Conservation (phyloP, 2,329 filamentous ascomycete genomes). For the Lachnellula hyalina region DNA sequence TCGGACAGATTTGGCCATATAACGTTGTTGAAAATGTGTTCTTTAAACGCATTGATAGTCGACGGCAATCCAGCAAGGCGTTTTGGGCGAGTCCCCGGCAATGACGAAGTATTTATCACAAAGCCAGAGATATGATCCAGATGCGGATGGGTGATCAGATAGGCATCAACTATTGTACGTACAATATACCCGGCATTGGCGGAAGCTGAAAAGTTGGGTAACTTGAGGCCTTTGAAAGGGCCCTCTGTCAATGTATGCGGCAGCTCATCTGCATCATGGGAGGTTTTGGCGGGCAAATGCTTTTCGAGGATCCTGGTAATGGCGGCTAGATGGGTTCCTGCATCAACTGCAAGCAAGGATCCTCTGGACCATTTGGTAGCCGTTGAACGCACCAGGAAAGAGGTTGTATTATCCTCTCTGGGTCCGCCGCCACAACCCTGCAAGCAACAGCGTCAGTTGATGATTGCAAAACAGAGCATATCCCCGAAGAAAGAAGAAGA, state of each 20-base stretch:
- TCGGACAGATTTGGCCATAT: conserved; percentile 98
- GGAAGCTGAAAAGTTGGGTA: conserved; percentile 60
- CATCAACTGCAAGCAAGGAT: conserved; percentile 88
- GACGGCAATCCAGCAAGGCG: conserved; percentile 78
- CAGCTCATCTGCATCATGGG: conserved; percentile 35
- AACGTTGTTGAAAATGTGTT: conserved; percentile 93
- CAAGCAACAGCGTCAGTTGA: conserved; percentile 12
- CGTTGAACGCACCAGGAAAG: conserved; percentile 79
- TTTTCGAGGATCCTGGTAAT: conserved; percentile 67
- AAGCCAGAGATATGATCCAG: conserved; percentile 90
- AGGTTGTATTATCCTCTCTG: conserved; percentile 82
- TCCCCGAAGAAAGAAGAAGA: background rate
- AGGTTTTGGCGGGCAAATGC: conserved; percentile 30
- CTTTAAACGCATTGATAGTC: conserved; percentile 89
- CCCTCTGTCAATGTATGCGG: conserved; percentile 57
- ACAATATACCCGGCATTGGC: conserved; percentile 81
- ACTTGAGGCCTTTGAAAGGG: conserved; percentile 72
- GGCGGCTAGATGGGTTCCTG: conserved; percentile 80
- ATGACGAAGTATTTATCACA: conserved; percentile 85
- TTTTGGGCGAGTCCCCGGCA: conserved; percentile 77
- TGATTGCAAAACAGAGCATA: conserved; percentile 1
- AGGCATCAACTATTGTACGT: conserved; percentile 74
- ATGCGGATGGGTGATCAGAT: conserved; percentile 95
- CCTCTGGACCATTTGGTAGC: conserved; percentile 73
- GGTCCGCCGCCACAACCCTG: conserved; percentile 89